A percentile compares a stretch with the other conserved stretches of the same genome.
Evolutionary conservation across 73 alveolate species (phyloP).

Genomic region (Paramecium tetraurelia): DNA sequence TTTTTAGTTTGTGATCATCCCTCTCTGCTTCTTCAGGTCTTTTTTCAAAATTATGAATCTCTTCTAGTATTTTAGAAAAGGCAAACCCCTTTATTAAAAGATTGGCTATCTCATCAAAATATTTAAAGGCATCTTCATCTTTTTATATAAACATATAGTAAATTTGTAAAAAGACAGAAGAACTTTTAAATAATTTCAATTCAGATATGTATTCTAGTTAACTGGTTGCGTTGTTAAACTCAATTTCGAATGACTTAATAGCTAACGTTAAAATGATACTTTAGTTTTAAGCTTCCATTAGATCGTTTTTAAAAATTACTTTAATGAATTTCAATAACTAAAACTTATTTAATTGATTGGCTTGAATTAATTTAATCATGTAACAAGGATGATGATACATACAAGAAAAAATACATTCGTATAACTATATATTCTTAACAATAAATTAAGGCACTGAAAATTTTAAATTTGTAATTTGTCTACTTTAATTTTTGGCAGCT

Average conservation of each 20-base stretch:
- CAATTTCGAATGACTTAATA: slow-evolving; percentile 46
- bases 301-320: slow-evolving; percentile 31
- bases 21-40: background rate
- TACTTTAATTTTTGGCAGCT: background rate
- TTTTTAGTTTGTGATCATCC: background rate
- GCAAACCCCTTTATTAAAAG: background rate
- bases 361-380: slow-evolving; percentile 34
- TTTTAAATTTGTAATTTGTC: background rate
- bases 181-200: background rate
- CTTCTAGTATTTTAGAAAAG: background rate
- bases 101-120: background rate
- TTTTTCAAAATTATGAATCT: background rate
- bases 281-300: slow-evolving; percentile 7
- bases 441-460: slow-evolving; percentile 52
- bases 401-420: slow-evolving; percentile 49
- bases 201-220: slow-evolving; percentile 13
- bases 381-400: slow-evolving; percentile 64
- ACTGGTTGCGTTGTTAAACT: slow-evolving; percentile 4
- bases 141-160: slow-evolving; percentile 26
- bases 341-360: slow-evolving; percentile 39
- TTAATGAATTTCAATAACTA: slow-evolving; percentile 35
- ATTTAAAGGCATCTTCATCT: slow-evolving; percentile 6
- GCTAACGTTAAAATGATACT: slow-evolving; percentile 47
- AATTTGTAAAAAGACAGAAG: background rate
- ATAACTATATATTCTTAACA: slow-evolving; percentile 47